phyloP scores from a whole-genome alignment of 2,329 filamentous ascomycete species.

The Shiraia bambusicola region DNA sequence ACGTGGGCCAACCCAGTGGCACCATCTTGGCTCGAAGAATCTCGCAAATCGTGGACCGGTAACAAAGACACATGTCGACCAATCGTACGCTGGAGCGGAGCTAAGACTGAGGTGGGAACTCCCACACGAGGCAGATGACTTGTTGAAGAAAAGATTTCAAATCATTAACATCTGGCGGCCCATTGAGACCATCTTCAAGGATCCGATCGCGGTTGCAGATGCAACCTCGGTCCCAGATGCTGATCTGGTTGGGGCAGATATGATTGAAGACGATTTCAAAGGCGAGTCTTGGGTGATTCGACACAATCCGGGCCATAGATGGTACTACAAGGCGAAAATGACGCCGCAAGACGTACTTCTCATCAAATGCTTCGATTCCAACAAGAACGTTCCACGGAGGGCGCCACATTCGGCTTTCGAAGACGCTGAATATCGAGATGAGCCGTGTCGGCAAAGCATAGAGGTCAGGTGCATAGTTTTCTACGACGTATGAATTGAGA shows the following conservation, averaged over 20 bases:
- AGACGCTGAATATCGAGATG: conserved; percentile 16
- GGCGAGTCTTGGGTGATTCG: conserved; percentile 26
- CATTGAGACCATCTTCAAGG: conserved; percentile 27
- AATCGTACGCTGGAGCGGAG: conserved; percentile 25
- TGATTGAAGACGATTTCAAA: conserved; percentile 22
- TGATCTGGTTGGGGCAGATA: conserved; percentile 24
- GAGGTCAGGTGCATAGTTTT: conserved; percentile 28
- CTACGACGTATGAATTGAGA: conserved; percentile 14
- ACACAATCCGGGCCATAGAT: conserved; percentile 21
- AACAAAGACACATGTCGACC: conserved; percentile 57
- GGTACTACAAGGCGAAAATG: conserved; percentile 25
- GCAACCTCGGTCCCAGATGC: conserved; percentile 22
- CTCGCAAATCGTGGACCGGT: conserved; percentile 46
- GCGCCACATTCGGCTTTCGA: conserved; percentile 28
- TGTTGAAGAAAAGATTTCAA: conserved; percentile 27
- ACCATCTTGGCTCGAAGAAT: conserved; percentile 28
- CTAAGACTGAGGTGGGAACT: conserved; percentile 20
- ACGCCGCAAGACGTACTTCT: conserved; percentile 25
- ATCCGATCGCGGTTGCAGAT: conserved; percentile 32
- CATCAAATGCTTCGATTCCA: conserved; percentile 31
- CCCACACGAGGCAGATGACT: conserved; percentile 18
- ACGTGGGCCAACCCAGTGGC: conserved; percentile 39
- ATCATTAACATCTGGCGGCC: conserved; percentile 37
- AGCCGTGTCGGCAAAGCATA: conserved; percentile 23
- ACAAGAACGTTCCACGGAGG: conserved; percentile 19